A percentile compares a stretch with the other conserved stretches of the same genome.
Conservation (phyloP, 768 basidiomycete genomes). For the Stropharia rugosoannulata region DNA sequence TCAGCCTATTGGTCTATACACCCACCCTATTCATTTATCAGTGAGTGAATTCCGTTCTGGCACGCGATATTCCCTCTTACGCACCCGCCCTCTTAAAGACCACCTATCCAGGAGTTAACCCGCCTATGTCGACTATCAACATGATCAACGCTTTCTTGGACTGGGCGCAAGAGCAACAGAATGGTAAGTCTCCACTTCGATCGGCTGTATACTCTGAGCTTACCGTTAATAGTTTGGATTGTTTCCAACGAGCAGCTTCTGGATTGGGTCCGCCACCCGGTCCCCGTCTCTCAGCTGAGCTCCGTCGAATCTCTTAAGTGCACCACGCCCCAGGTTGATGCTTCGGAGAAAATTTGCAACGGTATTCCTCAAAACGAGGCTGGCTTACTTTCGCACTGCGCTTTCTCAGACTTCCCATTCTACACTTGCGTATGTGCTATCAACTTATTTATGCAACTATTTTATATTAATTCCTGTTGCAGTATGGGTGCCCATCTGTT, state of each 20-base stretch:
- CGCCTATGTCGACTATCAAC: slow-evolving; percentile 51
- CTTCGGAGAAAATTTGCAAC: slow-evolving; percentile 64
- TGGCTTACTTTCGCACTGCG: slow-evolving; percentile 60
- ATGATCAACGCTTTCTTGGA: slow-evolving; percentile 83
- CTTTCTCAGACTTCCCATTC: slow-evolving; percentile 77
- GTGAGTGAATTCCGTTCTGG: slow-evolving; percentile 27
- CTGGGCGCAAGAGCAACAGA: slow-evolving; percentile 72
- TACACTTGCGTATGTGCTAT: slow-evolving; percentile 62
- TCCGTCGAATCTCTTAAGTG: slow-evolving; percentile 58
- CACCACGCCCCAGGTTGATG: slow-evolving; percentile 56
- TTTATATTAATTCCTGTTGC: not conserved
- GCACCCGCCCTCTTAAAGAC: slow-evolving; percentile 25
- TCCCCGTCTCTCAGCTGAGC: slow-evolving; percentile 59
- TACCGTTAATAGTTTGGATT: slow-evolving; percentile 56
- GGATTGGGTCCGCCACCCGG: slow-evolving; percentile 72
- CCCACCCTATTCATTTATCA: slow-evolving; percentile 77
- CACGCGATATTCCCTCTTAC: not conserved
- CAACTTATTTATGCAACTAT: not conserved
- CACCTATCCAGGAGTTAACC: slow-evolving; percentile 58
- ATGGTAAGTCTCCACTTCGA: slow-evolving; percentile 39
- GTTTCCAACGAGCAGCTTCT: slow-evolving; percentile 72
- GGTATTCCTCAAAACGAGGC: slow-evolving; percentile 69
- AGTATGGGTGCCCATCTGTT: slow-evolving; percentile 73
- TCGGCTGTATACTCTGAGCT: not conserved
- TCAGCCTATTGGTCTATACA: slow-evolving; percentile 80